Base-by-base conservation (phyloP, 2,329 filamentous ascomycete genomes). In the Aquanectria penicillioides region DNA sequence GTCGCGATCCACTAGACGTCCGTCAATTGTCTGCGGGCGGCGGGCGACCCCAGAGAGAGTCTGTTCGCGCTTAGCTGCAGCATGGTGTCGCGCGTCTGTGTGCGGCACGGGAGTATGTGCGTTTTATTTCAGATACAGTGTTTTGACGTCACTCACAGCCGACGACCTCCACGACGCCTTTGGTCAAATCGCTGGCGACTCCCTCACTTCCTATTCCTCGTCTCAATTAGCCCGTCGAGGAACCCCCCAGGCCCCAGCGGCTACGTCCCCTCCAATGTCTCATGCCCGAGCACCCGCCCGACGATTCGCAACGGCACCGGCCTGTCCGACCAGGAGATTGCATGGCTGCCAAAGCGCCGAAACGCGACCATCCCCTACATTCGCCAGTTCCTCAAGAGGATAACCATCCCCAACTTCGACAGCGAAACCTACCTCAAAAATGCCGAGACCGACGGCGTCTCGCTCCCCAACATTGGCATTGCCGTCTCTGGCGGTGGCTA, bases 401-500 rank as follows among this genome's bases (percentile, higher is more conserved):
- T 92, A 70, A 87, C 87, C 67, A 94, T 98, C 62, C 77, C 84
- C n/a, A 87, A 84, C 58, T 94, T 97, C 61, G 89, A 97, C 75
- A 89, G 88, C n/a, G 81, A 80, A 1, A 73, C 77, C 2, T 98
- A 95, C 73, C 87, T 98, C 67, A 49, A 64, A 17, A 59, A 74
- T 57, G 75, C 63, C 22, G 69, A 74, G 50, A 69, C 26, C 7
- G 56, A 75, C 41, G 47, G 66, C 6, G 72, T 67, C 0, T 75
- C 78, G 22, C 74, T 83, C 60, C 82, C 82, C 49, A 83, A 81
- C 65, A 88, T 97, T 61, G 92, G 83, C 13, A 85, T 97, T 62
- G 91, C 93, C 10, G 80, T 91, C 38, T 95, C 92, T 0, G 93
- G 93, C 11, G 93, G 93, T 72, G 93, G 93, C 29, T 97, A 95